Evolutionary conservation across 73 alveolate species (phyloP).

Genomic region (Paramecium primaurelia): DNA sequence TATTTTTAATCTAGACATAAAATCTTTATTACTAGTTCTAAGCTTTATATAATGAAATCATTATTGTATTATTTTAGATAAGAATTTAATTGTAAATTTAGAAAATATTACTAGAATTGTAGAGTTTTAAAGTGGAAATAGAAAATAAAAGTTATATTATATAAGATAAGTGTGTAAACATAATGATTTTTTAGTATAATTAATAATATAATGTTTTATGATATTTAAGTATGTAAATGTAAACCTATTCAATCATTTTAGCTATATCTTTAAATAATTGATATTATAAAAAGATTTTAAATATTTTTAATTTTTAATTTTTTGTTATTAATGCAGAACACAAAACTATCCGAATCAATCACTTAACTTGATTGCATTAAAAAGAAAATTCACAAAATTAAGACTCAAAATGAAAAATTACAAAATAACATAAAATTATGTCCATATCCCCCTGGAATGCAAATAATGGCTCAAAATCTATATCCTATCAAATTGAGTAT

Average conservation of each 20-base stretch:
- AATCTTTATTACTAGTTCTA: background rate
- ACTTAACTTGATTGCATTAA: constrained; percentile 21
- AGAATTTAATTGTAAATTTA: background rate
- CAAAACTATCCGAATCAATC: constrained; percentile 15
- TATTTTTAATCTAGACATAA: too few relatives aligned
- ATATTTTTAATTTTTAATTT: constrained; percentile 5
- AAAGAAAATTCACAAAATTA: constrained; percentile 52
- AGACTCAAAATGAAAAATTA: constrained; percentile 16
- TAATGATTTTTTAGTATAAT: background rate
- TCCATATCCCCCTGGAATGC: constrained; percentile 38
- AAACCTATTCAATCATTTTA: background rate
- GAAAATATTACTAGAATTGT: background rate
- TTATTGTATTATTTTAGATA: background rate
- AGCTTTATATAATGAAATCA: background rate
- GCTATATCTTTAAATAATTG: constrained; percentile 17
- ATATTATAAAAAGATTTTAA: background rate
- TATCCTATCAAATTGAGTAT: background rate
- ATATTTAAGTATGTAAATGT: background rate
- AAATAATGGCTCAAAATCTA: background rate
- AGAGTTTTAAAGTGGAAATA: background rate
- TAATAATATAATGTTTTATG: background rate
- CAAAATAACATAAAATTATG: constrained; percentile 33
- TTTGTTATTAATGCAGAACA: constrained; percentile 25
- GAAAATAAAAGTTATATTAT: background rate
- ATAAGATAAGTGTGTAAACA: background rate